Evolutionary conservation across 805 yeast species (phyloP), one percentile per base, ranked within the genome.

Genomic region (Pichia occidentalis): DNA sequence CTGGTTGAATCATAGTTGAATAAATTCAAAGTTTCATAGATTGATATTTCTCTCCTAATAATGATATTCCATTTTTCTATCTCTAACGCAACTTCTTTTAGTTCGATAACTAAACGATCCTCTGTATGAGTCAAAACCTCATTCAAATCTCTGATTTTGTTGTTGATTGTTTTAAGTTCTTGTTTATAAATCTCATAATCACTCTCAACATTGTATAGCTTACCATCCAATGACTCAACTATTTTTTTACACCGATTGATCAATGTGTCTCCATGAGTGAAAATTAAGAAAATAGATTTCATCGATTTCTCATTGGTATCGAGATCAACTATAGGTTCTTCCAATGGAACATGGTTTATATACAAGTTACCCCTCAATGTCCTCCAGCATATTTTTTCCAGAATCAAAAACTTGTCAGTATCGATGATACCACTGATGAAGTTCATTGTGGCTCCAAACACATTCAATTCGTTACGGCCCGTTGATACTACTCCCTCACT

Each of bases 301-400:
- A 69, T 73, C 5, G 77, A 73, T 32, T 62, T 59, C 23, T 70
- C 68, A 26, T 73, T 73, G 17, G 78, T 58, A 51, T 73, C 68
- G 24, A 71, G 61, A 51, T 85, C 90, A 47, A 70, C 65, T 16
- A 85, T 63, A 3, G 77, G 73, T 50, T 80, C 85, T 10, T 74
- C 72, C 39, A 90, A 75, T 42, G 85, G 90, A 34, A 75, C 74
- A 56, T 80, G 77, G 52, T 81, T 80, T 59, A 88, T 77, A 55
- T 74, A 85, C 48, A 94, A 65, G 59, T 92, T 92, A 52, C 98
- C 98, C 57, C 98, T 77, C 44, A 90, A 70, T 13, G 86, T 75
- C 63, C 99, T 75, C 95, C 96, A 92, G 35, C 87, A 63, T 33
- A 92, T 86, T 50, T 78, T 82, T 56, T 87, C 92, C 43, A 92